Base-by-base conservation (phyloP, 2,329 filamentous ascomycete species). In the Graphilbum fragrans region DNA sequence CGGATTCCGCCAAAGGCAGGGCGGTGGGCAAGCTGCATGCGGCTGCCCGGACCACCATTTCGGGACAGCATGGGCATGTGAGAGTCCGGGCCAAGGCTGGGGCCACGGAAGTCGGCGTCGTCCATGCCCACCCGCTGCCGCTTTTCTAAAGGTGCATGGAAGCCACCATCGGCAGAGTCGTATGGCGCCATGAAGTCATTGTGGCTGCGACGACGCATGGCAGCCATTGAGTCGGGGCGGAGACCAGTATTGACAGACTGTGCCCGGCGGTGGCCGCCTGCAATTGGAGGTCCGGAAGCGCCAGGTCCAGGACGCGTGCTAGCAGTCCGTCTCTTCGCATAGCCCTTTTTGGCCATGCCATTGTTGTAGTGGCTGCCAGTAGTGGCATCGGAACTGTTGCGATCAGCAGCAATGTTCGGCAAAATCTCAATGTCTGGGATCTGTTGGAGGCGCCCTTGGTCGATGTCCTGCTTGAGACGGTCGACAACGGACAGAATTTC, bases 381-480 rank as follows among this genome's bases (percentile, higher is more conserved):
- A 52, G 58, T 14, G 44, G 33, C 20, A 8, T 43, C 41, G n/a
- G 38, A 25, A 17, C n/a, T 38, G 33, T n/a, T 31, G 43, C 5
- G 46, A 33, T 48, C 40, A 0, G 42, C 38, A 5, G 43, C 36
- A 37, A 77, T 70, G 44, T 71, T 68, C 2, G 73, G 72, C 4
- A 77, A 61, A 17, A 77, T 71, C 56, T 77, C 73, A 42, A 77
- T 70, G 45, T 76, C 73, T 0, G 73, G 73, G 2, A 77, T 66
- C 42, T 69, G 64, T 4, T 52, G 55, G 27, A 72, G 53, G 1
- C 53, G 50, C 11, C 63, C 61, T 9, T 54, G 47, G 20, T 65
- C 55, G 38, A 76, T 65, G 36, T 72, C 66, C 0, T 50, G 42
- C 48, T 65, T 58, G 8, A 77, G 58, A 1, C 61, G 61, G 1